Percentiles rank a stretch among this genome's conserved stretches.
These are phyloP conservation scores for Podila minutissima DNA, from an alignment of 192 early-diverging fungal species.

Conservation along the genomic window DNA sequence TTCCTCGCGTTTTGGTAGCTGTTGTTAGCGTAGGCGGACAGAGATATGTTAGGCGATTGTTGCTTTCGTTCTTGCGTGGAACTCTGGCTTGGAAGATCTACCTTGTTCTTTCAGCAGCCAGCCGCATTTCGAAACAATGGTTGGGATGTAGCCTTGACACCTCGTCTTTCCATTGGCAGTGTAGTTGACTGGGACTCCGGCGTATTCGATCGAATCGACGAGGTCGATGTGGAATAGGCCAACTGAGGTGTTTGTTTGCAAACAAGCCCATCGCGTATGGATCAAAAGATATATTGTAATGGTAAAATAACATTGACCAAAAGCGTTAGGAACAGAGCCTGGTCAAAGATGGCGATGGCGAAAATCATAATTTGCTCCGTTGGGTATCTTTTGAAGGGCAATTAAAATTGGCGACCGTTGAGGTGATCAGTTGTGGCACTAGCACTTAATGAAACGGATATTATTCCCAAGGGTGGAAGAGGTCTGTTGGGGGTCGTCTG, in stretches of 20 bases:
- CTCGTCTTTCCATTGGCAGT: constrained; percentile 28
- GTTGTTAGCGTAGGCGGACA: not conserved
- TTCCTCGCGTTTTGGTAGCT: constrained; percentile 71
- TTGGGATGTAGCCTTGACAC: constrained; percentile 54
- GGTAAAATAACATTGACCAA: not conserved
- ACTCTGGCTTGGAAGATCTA: constrained; percentile 3
- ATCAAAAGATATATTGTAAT: not conserved
- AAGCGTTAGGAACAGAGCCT: not conserved
- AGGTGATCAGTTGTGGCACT: too few species aligned
- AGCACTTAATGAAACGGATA: too few species aligned
- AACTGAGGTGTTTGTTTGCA: not conserved
- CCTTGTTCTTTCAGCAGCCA: constrained; percentile 54
- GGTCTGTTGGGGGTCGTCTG: too few species aligned
- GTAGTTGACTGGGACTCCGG: constrained; percentile 52
- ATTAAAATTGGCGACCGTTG: too few species aligned
- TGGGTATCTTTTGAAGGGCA: too few species aligned
- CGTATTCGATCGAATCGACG: constrained; percentile 52
- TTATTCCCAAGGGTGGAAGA: too few species aligned
- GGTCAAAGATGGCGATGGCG: too few species aligned
- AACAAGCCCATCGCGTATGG: not conserved
- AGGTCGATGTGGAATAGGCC: constrained; percentile 53
- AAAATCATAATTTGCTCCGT: too few species aligned
- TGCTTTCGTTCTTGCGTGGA: too few species aligned
- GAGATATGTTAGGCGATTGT: not conserved
- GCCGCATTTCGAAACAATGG: constrained; percentile 56